Percentiles rank a stretch among this genome's conserved stretches.
phyloP scores from a whole-genome alignment of 2,329 filamentous ascomycete genomes.

The Zymoseptoria tritici region DNA sequence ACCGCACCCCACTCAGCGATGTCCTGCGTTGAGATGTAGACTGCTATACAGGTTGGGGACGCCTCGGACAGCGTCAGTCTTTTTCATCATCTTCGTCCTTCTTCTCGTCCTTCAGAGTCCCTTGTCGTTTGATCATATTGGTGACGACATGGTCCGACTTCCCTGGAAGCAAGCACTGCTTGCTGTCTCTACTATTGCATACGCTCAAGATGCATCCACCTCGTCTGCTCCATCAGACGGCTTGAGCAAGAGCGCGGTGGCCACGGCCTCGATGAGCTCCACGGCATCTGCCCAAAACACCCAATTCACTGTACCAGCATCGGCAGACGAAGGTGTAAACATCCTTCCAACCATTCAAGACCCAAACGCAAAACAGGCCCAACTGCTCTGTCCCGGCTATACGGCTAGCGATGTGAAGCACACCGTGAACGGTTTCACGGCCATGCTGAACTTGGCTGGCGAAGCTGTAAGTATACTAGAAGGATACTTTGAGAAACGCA shows the following conservation, averaged over 20 bases:
- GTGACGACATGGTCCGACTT: slow-evolving; percentile 13
- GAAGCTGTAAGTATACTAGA: slow-evolving; percentile 27
- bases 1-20: background rate
- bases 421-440: slow-evolving; percentile 43
- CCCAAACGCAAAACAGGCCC: slow-evolving; percentile 55
- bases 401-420: slow-evolving; percentile 45
- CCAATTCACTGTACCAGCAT: slow-evolving; percentile 28
- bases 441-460: slow-evolving; percentile 47
- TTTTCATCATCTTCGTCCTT: slow-evolving; percentile 3
- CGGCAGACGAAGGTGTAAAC: slow-evolving; percentile 30
- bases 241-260: slow-evolving; percentile 10
- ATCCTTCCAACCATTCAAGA: slow-evolving; percentile 57
- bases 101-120: slow-evolving; percentile 2
- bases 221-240: slow-evolving; percentile 15
- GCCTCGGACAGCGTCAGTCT: background rate
- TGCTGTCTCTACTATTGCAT: slow-evolving; percentile 15
- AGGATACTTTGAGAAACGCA: background rate
- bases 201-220: slow-evolving; percentile 17
- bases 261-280: slow-evolving; percentile 14
- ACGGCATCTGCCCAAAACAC: slow-evolving; percentile 22
- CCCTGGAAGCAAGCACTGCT: slow-evolving; percentile 18
- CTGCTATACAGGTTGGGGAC: background rate
- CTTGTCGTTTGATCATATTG: background rate
- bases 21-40: background rate
- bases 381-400: slow-evolving; percentile 53